A percentile compares a stretch with the other conserved stretches of the same genome.
Evolutionary conservation across 2,329 filamentous ascomycete genomes (phyloP).

Genomic region (Epichloe hybrida): DNA sequence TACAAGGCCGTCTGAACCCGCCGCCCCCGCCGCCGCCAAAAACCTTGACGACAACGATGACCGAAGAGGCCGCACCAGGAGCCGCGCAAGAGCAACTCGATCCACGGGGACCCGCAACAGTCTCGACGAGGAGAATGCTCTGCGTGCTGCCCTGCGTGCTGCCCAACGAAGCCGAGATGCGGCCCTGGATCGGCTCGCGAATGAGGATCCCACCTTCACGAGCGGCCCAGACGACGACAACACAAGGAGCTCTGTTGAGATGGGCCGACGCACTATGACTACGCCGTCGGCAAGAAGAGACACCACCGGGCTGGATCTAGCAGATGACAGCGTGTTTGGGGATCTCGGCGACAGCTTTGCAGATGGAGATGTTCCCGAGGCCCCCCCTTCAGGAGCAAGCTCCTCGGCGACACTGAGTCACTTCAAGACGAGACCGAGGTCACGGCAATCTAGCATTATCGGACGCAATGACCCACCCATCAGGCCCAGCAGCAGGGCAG

Average conservation of each 20-base stretch:
- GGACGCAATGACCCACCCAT: slow-evolving; percentile 38
- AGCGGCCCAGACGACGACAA: slow-evolving; percentile 16
- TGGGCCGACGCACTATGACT: slow-evolving; percentile 22
- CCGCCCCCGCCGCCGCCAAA: neutral
- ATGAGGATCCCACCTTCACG: slow-evolving; percentile 19
- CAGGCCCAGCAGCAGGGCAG: slow-evolving; percentile 37
- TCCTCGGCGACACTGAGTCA: slow-evolving; percentile 33
- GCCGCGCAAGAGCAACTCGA: slow-evolving; percentile 10
- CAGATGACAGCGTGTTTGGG: slow-evolving; percentile 34
- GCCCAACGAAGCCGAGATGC: slow-evolving; percentile 21
- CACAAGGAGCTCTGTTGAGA: slow-evolving; percentile 22
- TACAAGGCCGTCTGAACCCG: neutral
- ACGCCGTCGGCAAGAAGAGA: slow-evolving; percentile 26
- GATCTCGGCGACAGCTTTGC: slow-evolving; percentile 30
- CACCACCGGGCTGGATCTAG: slow-evolving; percentile 33
- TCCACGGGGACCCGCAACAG: slow-evolving; percentile 7
- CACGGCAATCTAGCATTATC: slow-evolving; percentile 36
- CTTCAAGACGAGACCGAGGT: slow-evolving; percentile 26
- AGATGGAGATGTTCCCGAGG: slow-evolving; percentile 22
- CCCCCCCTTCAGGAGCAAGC: slow-evolving; percentile 27
- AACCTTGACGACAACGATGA: slow-evolving; percentile 8
- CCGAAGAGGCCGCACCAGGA: slow-evolving; percentile 13
- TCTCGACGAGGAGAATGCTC: slow-evolving; percentile 14
- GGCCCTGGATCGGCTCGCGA: slow-evolving; percentile 22
- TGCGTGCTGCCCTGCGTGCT: slow-evolving; percentile 12